Conservation (phyloP, 306 rosid genomes). For the Astragalus glycyphyllos region DNA sequence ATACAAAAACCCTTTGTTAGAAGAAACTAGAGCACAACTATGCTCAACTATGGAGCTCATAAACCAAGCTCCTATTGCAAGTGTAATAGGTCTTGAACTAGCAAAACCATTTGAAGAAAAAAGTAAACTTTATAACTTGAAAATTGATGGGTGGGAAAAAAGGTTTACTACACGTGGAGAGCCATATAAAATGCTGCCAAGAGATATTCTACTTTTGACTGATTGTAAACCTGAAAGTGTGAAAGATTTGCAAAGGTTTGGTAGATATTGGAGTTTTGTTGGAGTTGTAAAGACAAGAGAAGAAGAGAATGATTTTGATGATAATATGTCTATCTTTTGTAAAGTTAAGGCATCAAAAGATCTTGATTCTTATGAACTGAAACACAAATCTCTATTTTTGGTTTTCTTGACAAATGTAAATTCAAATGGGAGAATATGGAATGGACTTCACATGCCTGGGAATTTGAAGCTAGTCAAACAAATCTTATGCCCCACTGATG, state of each 20-base stretch:
- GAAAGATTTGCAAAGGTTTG: slow-evolving; percentile 51
- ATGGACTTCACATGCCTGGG: slow-evolving; percentile 47
- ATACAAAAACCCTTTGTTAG: slow-evolving; percentile 56
- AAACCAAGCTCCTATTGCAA: slow-evolving; percentile 52
- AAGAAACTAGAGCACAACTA: slow-evolving; percentile 68
- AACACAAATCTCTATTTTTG: slow-evolving; percentile 37
- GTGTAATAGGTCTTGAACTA: slow-evolving; percentile 44
- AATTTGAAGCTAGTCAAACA: slow-evolving; percentile 46
- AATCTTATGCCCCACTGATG: slow-evolving; percentile 36
- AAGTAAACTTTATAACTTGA: slow-evolving; percentile 42
- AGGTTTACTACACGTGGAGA: slow-evolving; percentile 49
- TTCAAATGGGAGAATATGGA: slow-evolving; percentile 57
- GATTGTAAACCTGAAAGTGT: slow-evolving; percentile 58
- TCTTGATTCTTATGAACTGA: slow-evolving; percentile 4
- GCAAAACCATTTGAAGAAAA: slow-evolving; percentile 29
- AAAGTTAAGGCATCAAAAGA: slow-evolving; percentile 53
- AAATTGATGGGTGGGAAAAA: slow-evolving; percentile 56
- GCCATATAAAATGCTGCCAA: slow-evolving; percentile 61
- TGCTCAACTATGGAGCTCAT: slow-evolving; percentile 57
- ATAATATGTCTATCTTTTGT: slow-evolving; percentile 34
- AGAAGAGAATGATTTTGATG: slow-evolving; percentile 39
- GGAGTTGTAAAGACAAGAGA: slow-evolving; percentile 43
- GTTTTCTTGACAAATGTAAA: slow-evolving; percentile 58
- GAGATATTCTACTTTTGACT: slow-evolving; percentile 62
- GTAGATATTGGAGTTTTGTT: slow-evolving; percentile 57